Percentiles rank a stretch among this genome's conserved stretches.
Conservation (phyloP, 305 asterid genomes). For the Fraxinus dipetala region DNA sequence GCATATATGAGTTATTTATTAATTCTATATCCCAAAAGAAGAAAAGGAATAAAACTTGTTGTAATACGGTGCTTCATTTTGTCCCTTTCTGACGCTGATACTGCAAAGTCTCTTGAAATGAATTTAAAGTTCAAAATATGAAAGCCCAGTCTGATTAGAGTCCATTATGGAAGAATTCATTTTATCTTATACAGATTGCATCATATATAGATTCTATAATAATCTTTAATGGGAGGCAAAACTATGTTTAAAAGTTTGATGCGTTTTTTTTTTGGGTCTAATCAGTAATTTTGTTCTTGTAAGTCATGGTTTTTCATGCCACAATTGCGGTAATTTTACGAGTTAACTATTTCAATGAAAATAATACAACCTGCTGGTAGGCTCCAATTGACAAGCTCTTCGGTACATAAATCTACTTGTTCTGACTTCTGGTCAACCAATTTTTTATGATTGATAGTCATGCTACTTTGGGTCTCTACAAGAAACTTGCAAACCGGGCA, state of each 20-base stretch:
- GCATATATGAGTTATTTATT: not conserved
- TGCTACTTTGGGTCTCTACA: constrained; percentile 92
- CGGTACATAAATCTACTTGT: not conserved
- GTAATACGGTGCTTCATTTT: not conserved
- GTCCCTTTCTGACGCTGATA: not conserved
- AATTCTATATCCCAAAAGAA: not conserved
- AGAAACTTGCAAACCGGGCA: constrained; percentile 71
- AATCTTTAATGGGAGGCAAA: not conserved
- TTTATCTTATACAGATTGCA: not conserved
- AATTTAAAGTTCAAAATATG: not conserved
- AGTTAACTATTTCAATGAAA: not conserved
- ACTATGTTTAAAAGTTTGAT: not conserved
- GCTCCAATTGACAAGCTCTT: not conserved
- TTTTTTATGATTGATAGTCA: constrained; percentile 51
- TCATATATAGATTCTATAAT: not conserved
- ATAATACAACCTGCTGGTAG: not conserved
- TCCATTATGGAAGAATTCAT: not conserved
- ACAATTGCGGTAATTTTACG: not conserved
- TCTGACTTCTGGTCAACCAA: constrained; percentile 18
- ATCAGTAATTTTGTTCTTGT: not conserved
- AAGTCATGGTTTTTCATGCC: not conserved
- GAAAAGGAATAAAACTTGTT: not conserved
- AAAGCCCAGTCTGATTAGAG: not conserved
- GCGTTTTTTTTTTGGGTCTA: not conserved
- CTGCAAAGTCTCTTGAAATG: not conserved